These are phyloP conservation scores for Monosiga brevicollis DNA, from an alignment of 78 protist genomes.

Conservation along the genomic window DNA sequence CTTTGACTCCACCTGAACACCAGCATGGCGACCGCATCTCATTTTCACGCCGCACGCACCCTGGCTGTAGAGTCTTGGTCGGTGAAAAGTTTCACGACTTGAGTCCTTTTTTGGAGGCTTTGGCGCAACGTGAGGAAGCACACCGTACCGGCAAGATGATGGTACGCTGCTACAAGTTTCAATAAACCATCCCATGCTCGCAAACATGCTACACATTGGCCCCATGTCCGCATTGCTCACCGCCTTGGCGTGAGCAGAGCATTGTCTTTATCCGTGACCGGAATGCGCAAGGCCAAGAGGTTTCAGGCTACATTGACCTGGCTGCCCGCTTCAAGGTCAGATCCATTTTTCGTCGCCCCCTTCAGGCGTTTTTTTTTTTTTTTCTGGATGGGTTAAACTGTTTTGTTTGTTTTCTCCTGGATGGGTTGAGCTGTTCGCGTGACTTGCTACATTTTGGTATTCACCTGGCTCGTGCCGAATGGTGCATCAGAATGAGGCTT, in stretches of 20 bases:
- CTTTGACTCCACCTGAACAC: not conserved
- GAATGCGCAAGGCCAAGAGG: slow-evolving; percentile 66
- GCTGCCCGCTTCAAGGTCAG: slow-evolving; percentile 61
- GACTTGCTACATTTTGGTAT: not conserved
- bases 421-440: not conserved
- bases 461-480: too few relatives aligned
- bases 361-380: too few relatives aligned
- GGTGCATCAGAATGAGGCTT: too few relatives aligned
- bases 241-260: not conserved
- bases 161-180: too few relatives aligned
- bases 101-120: slow-evolving; percentile 53
- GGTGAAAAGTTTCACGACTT: slow-evolving; percentile 28
- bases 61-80: not conserved
- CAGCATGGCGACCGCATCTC: too few relatives aligned
- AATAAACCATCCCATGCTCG: too few relatives aligned
- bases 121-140: slow-evolving; percentile 66
- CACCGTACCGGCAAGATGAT: slow-evolving; percentile 67
- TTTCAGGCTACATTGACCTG: slow-evolving; percentile 80
- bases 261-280: slow-evolving; percentile 76
- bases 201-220: not conserved
- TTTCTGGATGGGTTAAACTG: not conserved
- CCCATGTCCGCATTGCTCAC: not conserved
- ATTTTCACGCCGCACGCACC: too few relatives aligned
- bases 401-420: not conserved
- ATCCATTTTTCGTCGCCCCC: too few relatives aligned